A percentile compares a stretch with the other conserved stretches of the same genome.
phyloP scores from a whole-genome alignment of 2,329 filamentous ascomycete species.

The Ophiocordyceps australis region DNA sequence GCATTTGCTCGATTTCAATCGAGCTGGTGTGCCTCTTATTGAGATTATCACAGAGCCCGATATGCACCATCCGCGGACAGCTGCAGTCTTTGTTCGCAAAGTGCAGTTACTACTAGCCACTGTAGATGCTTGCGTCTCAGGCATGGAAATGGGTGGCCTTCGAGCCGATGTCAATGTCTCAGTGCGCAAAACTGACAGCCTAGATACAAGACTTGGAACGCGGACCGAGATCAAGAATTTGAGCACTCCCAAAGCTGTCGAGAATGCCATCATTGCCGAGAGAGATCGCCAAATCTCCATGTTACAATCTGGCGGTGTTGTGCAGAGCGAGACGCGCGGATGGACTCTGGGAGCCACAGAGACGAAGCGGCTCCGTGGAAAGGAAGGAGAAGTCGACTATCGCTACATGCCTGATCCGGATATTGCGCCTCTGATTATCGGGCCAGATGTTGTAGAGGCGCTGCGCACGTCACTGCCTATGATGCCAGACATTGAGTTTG shows the following conservation, averaged over 20 bases:
- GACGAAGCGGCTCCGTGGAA: constrained; percentile 68
- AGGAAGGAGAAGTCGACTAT: constrained; percentile 95
- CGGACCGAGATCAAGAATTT: constrained; percentile 96
- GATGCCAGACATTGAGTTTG: constrained; percentile 53
- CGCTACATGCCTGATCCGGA: constrained; percentile 97
- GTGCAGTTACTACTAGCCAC: constrained; percentile 64
- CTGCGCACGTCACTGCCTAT: constrained; percentile 46
- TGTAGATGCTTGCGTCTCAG: constrained; percentile 71
- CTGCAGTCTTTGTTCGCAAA: constrained; percentile 77
- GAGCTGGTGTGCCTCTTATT: constrained; percentile 76
- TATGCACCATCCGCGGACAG: constrained; percentile 72
- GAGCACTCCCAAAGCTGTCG: constrained; percentile 84
- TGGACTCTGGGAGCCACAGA: constrained; percentile 77
- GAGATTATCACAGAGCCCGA: constrained; percentile 90
- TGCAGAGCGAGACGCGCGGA: constrained; percentile 78
- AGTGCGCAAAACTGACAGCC: constrained; percentile 40
- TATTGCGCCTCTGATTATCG: constrained; percentile 61
- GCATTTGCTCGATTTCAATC: constrained; percentile 83
- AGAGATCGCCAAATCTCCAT: constrained; percentile 73
- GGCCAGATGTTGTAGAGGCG: constrained; percentile 46
- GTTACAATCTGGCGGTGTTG: constrained; percentile 53
- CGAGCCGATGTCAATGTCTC: constrained; percentile 94
- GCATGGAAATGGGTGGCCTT: constrained; percentile 85
- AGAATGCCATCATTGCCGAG: constrained; percentile 87
- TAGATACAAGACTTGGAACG: constrained; percentile 43